phyloP scores from a whole-genome alignment of 2,329 filamentous ascomycete species.

The Fusarium zealandicum region DNA sequence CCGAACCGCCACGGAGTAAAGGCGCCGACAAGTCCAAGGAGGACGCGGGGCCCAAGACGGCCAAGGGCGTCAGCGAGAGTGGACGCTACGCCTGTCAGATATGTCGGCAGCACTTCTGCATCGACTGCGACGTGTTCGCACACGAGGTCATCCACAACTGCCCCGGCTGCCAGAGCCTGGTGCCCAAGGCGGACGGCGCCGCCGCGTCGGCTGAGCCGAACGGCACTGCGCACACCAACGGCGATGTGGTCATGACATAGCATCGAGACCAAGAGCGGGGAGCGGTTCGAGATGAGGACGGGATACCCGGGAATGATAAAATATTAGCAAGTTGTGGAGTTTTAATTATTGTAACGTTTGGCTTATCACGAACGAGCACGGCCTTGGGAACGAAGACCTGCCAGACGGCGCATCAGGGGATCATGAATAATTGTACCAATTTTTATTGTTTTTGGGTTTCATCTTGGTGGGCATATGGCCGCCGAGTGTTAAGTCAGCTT shows the following conservation, averaged over 20 bases:
- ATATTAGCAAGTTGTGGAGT: slow-evolving; percentile 14
- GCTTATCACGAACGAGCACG: slow-evolving; percentile 19
- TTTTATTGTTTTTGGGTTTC: slow-evolving; percentile 6
- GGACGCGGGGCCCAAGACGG: slow-evolving; percentile 32
- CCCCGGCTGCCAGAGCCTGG: slow-evolving; percentile 78
- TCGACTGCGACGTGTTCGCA: slow-evolving; percentile 95
- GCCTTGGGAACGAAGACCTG: slow-evolving; percentile 3
- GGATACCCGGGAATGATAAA: slow-evolving; percentile 29
- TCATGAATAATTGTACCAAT: slow-evolving; percentile 11
- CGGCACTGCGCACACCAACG: slow-evolving; percentile 46
- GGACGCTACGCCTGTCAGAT: slow-evolving; percentile 86
- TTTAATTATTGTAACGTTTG: slow-evolving; percentile 12
- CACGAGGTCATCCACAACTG: slow-evolving; percentile 97
- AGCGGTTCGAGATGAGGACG: neutral
- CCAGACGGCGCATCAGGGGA: slow-evolving; percentile 9
- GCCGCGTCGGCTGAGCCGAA: slow-evolving; percentile 39
- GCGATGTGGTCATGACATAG: slow-evolving; percentile 53
- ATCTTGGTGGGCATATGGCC: slow-evolving; percentile 5
- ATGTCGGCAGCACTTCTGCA: slow-evolving; percentile 93
- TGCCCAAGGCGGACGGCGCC: slow-evolving; percentile 20
- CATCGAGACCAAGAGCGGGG: neutral
- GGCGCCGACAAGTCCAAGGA: slow-evolving; percentile 34
- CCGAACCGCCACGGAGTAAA: slow-evolving; percentile 50
- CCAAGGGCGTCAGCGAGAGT: slow-evolving; percentile 80
- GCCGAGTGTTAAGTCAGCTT: neutral